Conservation (phyloP, 1,139 yeast species). For the Geotrichum citri-aurantii region DNA sequence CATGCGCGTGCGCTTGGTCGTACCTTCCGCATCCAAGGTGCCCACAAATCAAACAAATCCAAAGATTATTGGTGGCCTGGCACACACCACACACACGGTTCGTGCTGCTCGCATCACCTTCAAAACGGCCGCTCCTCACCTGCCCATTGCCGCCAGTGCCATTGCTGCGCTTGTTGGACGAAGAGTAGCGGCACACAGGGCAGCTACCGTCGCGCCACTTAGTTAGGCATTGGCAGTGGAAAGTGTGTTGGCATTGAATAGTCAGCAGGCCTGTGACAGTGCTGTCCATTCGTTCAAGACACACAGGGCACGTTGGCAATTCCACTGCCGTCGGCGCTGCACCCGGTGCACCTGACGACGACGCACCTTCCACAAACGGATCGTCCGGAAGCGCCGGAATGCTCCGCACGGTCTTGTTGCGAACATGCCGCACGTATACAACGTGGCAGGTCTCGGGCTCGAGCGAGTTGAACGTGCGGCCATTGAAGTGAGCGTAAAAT, state of each 20-base stretch:
- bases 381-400: conserved; percentile 68
- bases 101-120: conserved; percentile 23
- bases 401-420: conserved; percentile 31
- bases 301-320: conserved; percentile 90
- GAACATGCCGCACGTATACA: conserved; percentile 59
- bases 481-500: conserved; percentile 65
- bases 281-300: conserved; percentile 85
- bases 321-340: conserved; percentile 42
- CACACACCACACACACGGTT: conserved; percentile 44
- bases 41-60: conserved; percentile 92
- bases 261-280: conserved; percentile 76
- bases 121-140: conserved; percentile 7
- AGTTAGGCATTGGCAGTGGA: conserved; percentile 82
- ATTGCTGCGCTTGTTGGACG: conserved; percentile 23
- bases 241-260: conserved; percentile 89
- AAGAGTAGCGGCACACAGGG: conserved; percentile 83
- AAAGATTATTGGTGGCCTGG: conserved; percentile 59
- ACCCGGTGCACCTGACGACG: background rate
- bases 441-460: conserved; percentile 76
- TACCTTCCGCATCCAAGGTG: conserved; percentile 87
- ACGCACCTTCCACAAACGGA: conserved; percentile 46
- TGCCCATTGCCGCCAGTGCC: conserved; percentile 10
- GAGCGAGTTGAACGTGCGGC: conserved; percentile 74
- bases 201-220: conserved; percentile 91
- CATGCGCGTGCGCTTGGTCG: conserved; percentile 79